Conservation (phyloP, 495 filamentous ascomycete genomes). For the Neurospora sp. region DNA sequence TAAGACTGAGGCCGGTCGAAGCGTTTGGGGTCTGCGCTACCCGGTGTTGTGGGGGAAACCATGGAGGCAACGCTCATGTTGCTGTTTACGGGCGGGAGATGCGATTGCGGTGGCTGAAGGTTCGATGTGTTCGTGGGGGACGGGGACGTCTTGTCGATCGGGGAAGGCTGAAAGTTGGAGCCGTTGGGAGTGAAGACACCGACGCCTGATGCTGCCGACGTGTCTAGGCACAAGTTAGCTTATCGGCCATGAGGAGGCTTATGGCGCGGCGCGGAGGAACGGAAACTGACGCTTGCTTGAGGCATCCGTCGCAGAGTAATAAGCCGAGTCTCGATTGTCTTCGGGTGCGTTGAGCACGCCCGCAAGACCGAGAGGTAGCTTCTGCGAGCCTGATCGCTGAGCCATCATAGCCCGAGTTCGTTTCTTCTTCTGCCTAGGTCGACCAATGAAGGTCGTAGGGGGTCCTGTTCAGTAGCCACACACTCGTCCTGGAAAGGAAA, state of each 20-base stretch:
- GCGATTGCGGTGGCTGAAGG: constrained; percentile 27
- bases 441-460: background rate
- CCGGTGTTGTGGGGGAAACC: constrained; percentile 41
- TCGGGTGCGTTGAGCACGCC: constrained; percentile 40
- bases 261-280: background rate
- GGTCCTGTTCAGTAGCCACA: background rate
- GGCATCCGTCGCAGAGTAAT: constrained; percentile 42
- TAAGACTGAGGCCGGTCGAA: constrained; percentile 36
- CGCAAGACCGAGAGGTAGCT: constrained; percentile 37
- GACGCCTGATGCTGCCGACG: constrained; percentile 37
- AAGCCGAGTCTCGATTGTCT: constrained; percentile 44
- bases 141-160: constrained; percentile 39
- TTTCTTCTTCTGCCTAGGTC: background rate
- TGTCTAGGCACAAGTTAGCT: constrained; percentile 25
- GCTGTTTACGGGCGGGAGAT: constrained; percentile 35
- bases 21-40: constrained; percentile 23
- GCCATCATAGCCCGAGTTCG: constrained; percentile 14
- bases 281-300: constrained; percentile 43
- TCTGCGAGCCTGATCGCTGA: constrained; percentile 32
- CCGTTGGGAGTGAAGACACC: constrained; percentile 26
- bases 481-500: background rate
- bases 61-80: constrained; percentile 49
- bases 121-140: constrained; percentile 35
- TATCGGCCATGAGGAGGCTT: background rate
- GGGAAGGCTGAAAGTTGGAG: constrained; percentile 31